Conservation (phyloP, 495 filamentous ascomycete species). For the Neurospora sp. region DNA sequence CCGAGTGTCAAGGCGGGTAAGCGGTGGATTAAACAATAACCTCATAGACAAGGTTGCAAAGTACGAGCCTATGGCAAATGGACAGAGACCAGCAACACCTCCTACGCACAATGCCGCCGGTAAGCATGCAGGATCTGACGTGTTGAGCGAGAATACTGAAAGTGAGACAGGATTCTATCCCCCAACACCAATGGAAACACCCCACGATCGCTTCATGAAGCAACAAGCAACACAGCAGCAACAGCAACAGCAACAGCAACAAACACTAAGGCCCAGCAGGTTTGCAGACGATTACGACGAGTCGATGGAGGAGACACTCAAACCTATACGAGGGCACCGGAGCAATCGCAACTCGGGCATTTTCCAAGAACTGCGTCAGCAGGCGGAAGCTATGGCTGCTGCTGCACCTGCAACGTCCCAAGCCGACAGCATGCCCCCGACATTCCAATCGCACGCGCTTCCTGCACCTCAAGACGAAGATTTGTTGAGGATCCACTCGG, state of each 20-base stretch:
- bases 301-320: slow-evolving; percentile 50
- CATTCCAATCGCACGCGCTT: slow-evolving; percentile 22
- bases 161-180: slow-evolving; percentile 35
- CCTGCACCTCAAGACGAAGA: slow-evolving; percentile 45
- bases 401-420: slow-evolving; percentile 22
- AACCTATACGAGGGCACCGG: slow-evolving; percentile 30
- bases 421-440: slow-evolving; percentile 35
- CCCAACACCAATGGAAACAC: slow-evolving; percentile 38
- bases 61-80: slow-evolving; percentile 34
- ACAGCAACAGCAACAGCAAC: slow-evolving; percentile 15
- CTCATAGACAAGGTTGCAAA: slow-evolving; percentile 43
- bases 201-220: slow-evolving; percentile 30
- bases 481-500: slow-evolving; percentile 40
- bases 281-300: slow-evolving; percentile 44
- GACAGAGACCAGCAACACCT: slow-evolving; percentile 48
- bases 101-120: slow-evolving; percentile 42
- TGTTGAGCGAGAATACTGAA: slow-evolving; percentile 2
- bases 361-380: slow-evolving; percentile 37
- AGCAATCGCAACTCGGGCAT: slow-evolving; percentile 25
- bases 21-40: slow-evolving; percentile 26
- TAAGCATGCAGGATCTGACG: slow-evolving; percentile 25
- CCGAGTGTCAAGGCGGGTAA: slow-evolving; percentile 35
- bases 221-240: slow-evolving; percentile 17
- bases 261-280: slow-evolving; percentile 21
- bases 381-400: slow-evolving; percentile 25